These are phyloP conservation scores for Macrolepiota albuminosa DNA, from an alignment of 768 basidiomycete species.

Conservation along the genomic window DNA sequence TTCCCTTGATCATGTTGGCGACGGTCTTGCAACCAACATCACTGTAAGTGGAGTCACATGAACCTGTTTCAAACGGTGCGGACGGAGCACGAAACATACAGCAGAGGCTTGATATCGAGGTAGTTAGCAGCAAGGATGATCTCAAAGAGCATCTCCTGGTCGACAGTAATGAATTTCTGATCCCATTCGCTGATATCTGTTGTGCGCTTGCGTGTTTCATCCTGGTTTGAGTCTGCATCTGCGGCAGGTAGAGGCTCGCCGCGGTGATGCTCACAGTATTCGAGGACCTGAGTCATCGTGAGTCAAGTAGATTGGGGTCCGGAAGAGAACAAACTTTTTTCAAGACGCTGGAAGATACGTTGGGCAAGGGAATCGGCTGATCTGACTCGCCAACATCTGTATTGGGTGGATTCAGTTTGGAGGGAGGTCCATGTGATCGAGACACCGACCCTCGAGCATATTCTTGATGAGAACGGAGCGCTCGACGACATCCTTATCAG, in stretches of 20 bases:
- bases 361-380: conserved; percentile 91
- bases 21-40: conserved; percentile 99
- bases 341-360: conserved; percentile 87
- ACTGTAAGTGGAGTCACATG: conserved; percentile 33
- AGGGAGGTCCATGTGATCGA: conserved; percentile 1
- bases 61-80: not conserved
- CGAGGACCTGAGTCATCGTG: conserved; percentile 65
- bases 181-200: conserved; percentile 99
- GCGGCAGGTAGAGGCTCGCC: conserved; percentile 91
- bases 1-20: conserved; percentile 99
- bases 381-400: conserved; percentile 92
- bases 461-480: conserved; percentile 97
- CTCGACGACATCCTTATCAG: conserved; percentile 93
- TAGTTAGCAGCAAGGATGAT: conserved; percentile 99
- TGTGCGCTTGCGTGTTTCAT: conserved; percentile 96
- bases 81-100: conserved; percentile 51
- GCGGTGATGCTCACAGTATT: conserved; percentile 99
- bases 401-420: conserved; percentile 11
- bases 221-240: conserved; percentile 75
- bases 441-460: conserved; percentile 89
- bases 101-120: conserved; percentile 96
- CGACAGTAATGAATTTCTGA: conserved; percentile 96
- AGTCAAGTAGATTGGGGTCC: not conserved
- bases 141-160: conserved; percentile 99
- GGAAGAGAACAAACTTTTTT: conserved; percentile 62